phyloP scores from a whole-genome alignment of 768 basidiomycete species.

The Steccherinum ochraceum region DNA sequence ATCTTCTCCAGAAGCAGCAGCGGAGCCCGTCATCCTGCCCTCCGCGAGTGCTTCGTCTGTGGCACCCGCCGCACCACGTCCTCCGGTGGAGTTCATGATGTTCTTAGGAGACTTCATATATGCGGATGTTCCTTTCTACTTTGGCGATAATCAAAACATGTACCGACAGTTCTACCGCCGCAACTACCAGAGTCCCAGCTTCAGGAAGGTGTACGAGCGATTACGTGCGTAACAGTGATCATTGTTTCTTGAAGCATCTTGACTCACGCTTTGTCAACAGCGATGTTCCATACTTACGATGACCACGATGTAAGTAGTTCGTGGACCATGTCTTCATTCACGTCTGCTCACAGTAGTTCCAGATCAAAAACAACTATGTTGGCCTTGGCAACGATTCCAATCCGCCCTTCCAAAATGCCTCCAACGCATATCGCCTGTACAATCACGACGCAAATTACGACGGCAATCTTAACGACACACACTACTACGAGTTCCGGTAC shows the following conservation, averaged over 20 bases:
- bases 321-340: constrained; percentile 3
- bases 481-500: constrained; percentile 57
- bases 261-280: constrained; percentile 25
- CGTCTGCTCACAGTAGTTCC: constrained; percentile 1
- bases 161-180: constrained; percentile 65
- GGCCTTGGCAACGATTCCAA: constrained; percentile 48
- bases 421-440: constrained; percentile 53
- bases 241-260: not conserved
- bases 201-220: constrained; percentile 60
- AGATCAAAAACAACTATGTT: constrained; percentile 65
- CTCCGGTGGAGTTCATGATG: constrained; percentile 52
- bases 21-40: not conserved
- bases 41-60: constrained; percentile 8
- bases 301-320: constrained; percentile 53
- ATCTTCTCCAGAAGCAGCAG: not conserved
- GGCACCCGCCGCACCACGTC: constrained; percentile 2
- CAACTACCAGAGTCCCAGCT: constrained; percentile 58
- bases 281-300: constrained; percentile 64
- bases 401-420: constrained; percentile 52
- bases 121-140: constrained; percentile 61
- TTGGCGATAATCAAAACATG: constrained; percentile 49
- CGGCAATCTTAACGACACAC: constrained; percentile 24
- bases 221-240: constrained; percentile 62
- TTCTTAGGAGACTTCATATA: constrained; percentile 77
- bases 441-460: constrained; percentile 61